These are phyloP conservation scores for Moringa oleifera DNA, from an alignment of 345 rosid genomes.

Conservation along the genomic window DNA sequence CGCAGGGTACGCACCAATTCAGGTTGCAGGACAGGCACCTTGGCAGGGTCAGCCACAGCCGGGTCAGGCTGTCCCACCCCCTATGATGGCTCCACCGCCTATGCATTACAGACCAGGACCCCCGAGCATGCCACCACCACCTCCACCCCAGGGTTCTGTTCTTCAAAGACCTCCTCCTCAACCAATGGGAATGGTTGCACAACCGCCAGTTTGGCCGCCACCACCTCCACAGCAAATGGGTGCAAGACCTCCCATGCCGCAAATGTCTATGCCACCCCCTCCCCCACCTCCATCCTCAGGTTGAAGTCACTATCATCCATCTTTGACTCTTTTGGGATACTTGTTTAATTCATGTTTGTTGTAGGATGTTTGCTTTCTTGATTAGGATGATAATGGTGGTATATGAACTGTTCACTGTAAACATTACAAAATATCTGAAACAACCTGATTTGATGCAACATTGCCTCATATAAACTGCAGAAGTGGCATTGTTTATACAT, in stretches of 20 bases:
- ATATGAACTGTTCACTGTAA: background rate
- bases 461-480: too few relatives aligned
- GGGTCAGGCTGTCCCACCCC: constrained; percentile 41
- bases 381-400: background rate
- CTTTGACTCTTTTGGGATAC: background rate
- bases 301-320: background rate
- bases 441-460: too few relatives aligned
- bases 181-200: constrained; percentile 69
- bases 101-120: constrained; percentile 72
- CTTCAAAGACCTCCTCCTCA: constrained; percentile 63
- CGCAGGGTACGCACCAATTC: constrained; percentile 48
- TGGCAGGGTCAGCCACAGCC: constrained; percentile 80
- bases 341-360: background rate
- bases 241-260: constrained; percentile 51
- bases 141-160: constrained; percentile 25
- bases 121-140: constrained; percentile 64
- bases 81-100: constrained; percentile 45
- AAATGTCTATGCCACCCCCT: constrained; percentile 66
- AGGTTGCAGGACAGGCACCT: constrained; percentile 37
- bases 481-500: too few relatives aligned
- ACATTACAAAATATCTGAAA: background rate
- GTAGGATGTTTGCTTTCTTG: background rate
- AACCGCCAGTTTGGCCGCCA: constrained; percentile 49
- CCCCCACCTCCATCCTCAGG: constrained; percentile 18
- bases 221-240: constrained; percentile 50